Evolutionary conservation across 1,139 yeast genomes (phyloP).

Genomic region (Kurtzmaniella quercitrusa): DNA sequence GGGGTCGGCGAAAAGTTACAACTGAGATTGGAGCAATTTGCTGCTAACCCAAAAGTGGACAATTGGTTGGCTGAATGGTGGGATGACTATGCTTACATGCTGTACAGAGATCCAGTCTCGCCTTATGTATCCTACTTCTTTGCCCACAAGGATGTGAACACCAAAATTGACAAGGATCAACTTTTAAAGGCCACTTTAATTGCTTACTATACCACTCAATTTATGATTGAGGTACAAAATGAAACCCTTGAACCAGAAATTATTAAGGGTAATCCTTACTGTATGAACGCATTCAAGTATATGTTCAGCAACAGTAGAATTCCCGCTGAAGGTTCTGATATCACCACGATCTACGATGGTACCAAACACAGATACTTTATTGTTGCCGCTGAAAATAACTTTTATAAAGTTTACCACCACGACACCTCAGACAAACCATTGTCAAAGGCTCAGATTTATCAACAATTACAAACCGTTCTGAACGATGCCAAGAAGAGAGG

Average conservation of each 20-base stretch:
- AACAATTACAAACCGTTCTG: conserved; percentile 58
- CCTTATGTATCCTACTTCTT: conserved; percentile 93
- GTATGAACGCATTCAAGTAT: conserved; percentile 89
- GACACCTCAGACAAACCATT: conserved; percentile 50
- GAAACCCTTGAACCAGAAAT: conserved; percentile 74
- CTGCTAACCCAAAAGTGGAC: conserved; percentile 51
- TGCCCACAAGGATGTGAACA: conserved; percentile 67
- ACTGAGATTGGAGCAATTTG: conserved; percentile 54
- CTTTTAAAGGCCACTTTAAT: conserved; percentile 67
- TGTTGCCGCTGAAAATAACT: conserved; percentile 73
- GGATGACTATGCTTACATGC: conserved; percentile 92
- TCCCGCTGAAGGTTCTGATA: conserved; percentile 60
- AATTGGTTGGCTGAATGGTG: conserved; percentile 94
- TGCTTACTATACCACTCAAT: conserved; percentile 53
- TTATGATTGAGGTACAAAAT: conserved; percentile 50
- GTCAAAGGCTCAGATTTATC: conserved; percentile 59
- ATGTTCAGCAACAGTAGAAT: conserved; percentile 90
- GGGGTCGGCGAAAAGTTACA: conserved; percentile 73
- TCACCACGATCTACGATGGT: conserved; percentile 47
- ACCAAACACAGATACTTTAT: conserved; percentile 65
- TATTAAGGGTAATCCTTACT: conserved; percentile 76
- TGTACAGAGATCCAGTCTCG: conserved; percentile 88
- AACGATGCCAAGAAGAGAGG: conserved; percentile 41
- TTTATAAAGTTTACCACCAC: conserved; percentile 77
- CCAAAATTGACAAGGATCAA: conserved; percentile 63